Base-by-base conservation (phyloP, 1,139 yeast genomes). In the Scheffersomyces insectosa region DNA sequence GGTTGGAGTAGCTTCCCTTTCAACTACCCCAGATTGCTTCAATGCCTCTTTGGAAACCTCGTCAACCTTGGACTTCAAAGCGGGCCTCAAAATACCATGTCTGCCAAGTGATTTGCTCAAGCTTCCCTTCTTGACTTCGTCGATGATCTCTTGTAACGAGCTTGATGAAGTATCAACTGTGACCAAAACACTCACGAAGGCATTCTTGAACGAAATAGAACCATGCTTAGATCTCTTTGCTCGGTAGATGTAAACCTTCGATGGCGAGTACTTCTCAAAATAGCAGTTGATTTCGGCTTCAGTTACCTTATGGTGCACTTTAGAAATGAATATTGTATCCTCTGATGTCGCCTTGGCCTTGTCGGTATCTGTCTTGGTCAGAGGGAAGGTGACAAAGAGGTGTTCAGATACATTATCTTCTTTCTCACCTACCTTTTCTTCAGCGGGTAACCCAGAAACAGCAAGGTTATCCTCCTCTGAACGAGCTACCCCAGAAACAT, bases 251-350 rank as follows among this genome's bases (percentile, higher is more conserved):
- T 30, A 12, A 28, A 39, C 28, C 7, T 28, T 15, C n/a, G 30
- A 27, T 3, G 83, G 81, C 12, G 59, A 57, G 57, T 65, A 80
- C 3, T 66, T 77, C 23, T 65, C 61, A 47, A 80, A 78, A 49
- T 60, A 70, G 9, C 63, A 68, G 44, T 73, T 66, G 41, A 80
- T 54, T 13, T 70, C 74, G 10, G 62, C 61, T 49, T 76, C 81
- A 2, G 72, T 66, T 3, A 66, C 59, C 25, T 59, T 60, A 25
- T 55, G 63, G 32, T 77, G 71, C 41, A 83, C 64, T 31, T 70
- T 73, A 5, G 75, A 66, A 38, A 83, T 73, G 53, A 74, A 82
- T 12, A 84, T 64, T 1, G 86, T 79, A 48, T 78, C 78, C 5
- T 60, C 55, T 1, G 85, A 75, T 6, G 25, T 20, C 25, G 5